Evolutionary conservation across 2,329 filamentous ascomycete genomes (phyloP).

Genomic region (Cadophora luteo-olivacea): DNA sequence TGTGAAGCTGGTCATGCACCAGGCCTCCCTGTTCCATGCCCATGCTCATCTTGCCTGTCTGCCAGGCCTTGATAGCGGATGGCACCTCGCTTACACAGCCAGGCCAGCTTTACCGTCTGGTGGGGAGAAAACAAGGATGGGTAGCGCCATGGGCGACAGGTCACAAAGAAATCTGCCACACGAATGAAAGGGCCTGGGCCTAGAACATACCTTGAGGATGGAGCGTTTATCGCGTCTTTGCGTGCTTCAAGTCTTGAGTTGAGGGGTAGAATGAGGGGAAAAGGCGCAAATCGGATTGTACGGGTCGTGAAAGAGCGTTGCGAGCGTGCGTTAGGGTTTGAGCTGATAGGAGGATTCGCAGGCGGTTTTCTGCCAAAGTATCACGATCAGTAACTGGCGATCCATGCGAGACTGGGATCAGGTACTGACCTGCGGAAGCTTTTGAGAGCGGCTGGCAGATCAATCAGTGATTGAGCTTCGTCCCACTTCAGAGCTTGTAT

Average conservation of each 20-base stretch:
- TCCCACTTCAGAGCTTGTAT: conserved; percentile 20
- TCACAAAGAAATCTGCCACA: conserved; percentile 28
- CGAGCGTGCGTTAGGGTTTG: conserved; percentile 10
- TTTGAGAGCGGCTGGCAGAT: conserved; percentile 15
- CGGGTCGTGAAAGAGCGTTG: conserved; percentile 10
- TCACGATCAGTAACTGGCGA: conserved; percentile 30
- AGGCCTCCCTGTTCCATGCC: conserved; percentile 10
- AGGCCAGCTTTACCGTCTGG: conserved; percentile 16
- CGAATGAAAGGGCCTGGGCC: conserved; percentile 28
- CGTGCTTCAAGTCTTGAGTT: neutral
- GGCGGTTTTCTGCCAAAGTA: conserved; percentile 29
- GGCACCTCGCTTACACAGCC: conserved; percentile 36
- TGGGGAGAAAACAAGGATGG: conserved; percentile 38
- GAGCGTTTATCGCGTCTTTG: conserved; percentile 28
- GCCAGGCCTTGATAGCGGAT: conserved; percentile 38
- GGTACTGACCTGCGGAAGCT: conserved; percentile 18
- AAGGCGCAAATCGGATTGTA: conserved; percentile 16
- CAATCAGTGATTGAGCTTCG: conserved; percentile 25
- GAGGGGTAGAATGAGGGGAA: conserved; percentile 15
- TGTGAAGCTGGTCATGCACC: conserved; percentile 40
- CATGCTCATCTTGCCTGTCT: neutral
- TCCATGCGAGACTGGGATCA: conserved; percentile 23
- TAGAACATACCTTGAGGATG: conserved; percentile 34
- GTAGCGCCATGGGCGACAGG: conserved; percentile 31
- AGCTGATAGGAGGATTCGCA: neutral